Conservation (phyloP, 2,329 filamentous ascomycete genomes). For the Calycina herbarum region DNA sequence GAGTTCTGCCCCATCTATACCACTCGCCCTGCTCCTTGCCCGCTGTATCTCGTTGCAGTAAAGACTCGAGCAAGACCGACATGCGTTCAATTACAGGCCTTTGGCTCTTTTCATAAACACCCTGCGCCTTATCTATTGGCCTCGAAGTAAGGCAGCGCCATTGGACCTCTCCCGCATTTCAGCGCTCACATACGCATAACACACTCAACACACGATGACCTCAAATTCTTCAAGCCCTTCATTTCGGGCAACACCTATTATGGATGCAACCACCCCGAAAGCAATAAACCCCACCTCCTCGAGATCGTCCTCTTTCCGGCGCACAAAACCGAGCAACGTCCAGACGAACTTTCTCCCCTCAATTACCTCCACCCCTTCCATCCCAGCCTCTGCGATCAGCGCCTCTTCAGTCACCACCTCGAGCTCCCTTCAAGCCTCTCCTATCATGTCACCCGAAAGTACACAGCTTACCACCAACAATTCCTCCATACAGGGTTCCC, state of each 20-base stretch:
- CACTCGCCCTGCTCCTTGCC: not conserved
- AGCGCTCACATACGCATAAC: not conserved
- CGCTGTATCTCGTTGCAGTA: not conserved
- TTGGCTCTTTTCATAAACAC: conserved; percentile 28
- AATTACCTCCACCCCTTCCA: conserved; percentile 36
- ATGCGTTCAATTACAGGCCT: conserved; percentile 32
- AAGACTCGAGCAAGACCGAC: conserved; percentile 21
- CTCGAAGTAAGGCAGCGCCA: conserved; percentile 23
- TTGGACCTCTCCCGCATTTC: conserved; percentile 23
- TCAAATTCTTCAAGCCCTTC: conserved; percentile 26
- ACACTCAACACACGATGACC: conserved; percentile 22
- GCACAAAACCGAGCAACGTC: conserved; percentile 34
- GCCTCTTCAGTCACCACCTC: conserved; percentile 55
- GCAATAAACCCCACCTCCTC: conserved; percentile 17
- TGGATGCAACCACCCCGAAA: conserved; percentile 14
- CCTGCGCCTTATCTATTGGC: conserved; percentile 19
- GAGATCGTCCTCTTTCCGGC: conserved; percentile 25
- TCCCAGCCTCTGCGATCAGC: conserved; percentile 56
- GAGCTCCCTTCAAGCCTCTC: conserved; percentile 56
- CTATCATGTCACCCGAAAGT: conserved; percentile 56
- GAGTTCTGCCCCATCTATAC: not conserved
- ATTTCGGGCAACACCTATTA: conserved; percentile 18
- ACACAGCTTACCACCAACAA: conserved; percentile 53
- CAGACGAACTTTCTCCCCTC: conserved; percentile 35
- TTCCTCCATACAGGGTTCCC: conserved; percentile 66